Percentiles rank a stretch among this genome's conserved stretches.
Evolutionary conservation across 495 filamentous ascomycete genomes (phyloP).

Genomic region (Neurospora sp.): DNA sequence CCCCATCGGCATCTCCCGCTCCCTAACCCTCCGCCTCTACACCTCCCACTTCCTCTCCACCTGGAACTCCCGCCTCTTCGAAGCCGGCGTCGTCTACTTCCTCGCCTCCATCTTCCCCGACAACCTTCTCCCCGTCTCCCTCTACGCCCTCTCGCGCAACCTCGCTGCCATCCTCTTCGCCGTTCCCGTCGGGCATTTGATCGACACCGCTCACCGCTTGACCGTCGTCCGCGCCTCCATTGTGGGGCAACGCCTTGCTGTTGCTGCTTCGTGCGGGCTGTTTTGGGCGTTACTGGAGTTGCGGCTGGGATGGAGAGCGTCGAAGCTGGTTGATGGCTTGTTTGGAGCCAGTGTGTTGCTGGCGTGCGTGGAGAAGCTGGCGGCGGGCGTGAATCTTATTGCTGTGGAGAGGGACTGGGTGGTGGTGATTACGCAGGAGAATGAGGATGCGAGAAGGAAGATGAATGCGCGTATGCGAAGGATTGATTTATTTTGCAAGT

Average conservation of each 20-base stretch:
- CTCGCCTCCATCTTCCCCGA: slow-evolving; percentile 48
- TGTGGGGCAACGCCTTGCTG: slow-evolving; percentile 17
- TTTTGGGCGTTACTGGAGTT: slow-evolving; percentile 11
- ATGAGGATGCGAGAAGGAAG: slow-evolving; percentile 6
- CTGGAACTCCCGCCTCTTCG: slow-evolving; percentile 63
- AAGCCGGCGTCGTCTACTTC: slow-evolving; percentile 53
- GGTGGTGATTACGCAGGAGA: slow-evolving; percentile 22
- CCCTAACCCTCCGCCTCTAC: slow-evolving; percentile 24
- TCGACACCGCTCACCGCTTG: slow-evolving; percentile 21
- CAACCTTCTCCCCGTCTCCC: slow-evolving; percentile 38
- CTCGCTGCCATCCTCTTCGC: slow-evolving; percentile 20
- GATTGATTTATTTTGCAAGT: slow-evolving; percentile 65
- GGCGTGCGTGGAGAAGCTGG: slow-evolving; percentile 49
- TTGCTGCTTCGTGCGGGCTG: slow-evolving; percentile 13
- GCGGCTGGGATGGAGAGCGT: neutral
- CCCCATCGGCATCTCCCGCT: neutral
- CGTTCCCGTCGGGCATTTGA: slow-evolving; percentile 10
- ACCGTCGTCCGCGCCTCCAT: slow-evolving; percentile 23
- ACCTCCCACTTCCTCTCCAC: slow-evolving; percentile 52
- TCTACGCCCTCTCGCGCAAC: slow-evolving; percentile 24
- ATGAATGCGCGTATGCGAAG: slow-evolving; percentile 58
- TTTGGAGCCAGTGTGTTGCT: slow-evolving; percentile 35
- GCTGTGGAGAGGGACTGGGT: slow-evolving; percentile 62
- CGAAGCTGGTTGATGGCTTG: slow-evolving; percentile 8
- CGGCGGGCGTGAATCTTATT: slow-evolving; percentile 45